phyloP scores from a whole-genome alignment of 164 flowering plant genomes.

The Chloranthus sessilifolius region DNA sequence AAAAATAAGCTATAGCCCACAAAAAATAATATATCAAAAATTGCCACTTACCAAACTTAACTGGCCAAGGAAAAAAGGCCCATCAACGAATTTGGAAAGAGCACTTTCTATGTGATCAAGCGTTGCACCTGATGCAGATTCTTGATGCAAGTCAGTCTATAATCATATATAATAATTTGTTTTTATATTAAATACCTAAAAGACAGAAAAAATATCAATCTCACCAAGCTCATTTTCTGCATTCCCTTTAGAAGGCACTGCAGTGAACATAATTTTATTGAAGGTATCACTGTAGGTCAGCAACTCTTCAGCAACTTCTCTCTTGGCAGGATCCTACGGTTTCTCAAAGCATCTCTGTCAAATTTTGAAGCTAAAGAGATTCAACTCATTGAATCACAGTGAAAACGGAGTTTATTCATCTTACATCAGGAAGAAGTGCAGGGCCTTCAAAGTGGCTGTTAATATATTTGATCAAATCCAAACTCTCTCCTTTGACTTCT shows the following conservation, averaged over 20 bases:
- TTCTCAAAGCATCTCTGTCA: neutral
- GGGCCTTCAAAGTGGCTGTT: slow-evolving; percentile 83
- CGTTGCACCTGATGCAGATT: slow-evolving; percentile 39
- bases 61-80: slow-evolving; percentile 83
- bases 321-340: slow-evolving; percentile 58
- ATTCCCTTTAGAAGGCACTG: slow-evolving; percentile 37
- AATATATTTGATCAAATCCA: slow-evolving; percentile 72
- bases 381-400: neutral
- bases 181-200: too few relatives aligned
- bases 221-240: slow-evolving; percentile 36
- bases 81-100: slow-evolving; percentile 66
- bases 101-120: slow-evolving; percentile 71
- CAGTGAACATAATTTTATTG: slow-evolving; percentile 24
- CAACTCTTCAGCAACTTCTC: slow-evolving; percentile 64
- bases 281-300: slow-evolving; percentile 45
- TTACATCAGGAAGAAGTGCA: slow-evolving; percentile 65
- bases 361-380: neutral
- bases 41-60: slow-evolving; percentile 49
- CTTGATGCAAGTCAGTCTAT: too few relatives aligned
- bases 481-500: slow-evolving; percentile 75
- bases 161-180: neutral
- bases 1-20: too few relatives aligned
- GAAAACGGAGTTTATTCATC: slow-evolving; percentile 4
- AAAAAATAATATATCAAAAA: neutral
- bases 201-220: slow-evolving; percentile 11